These are phyloP conservation scores for Thyridium curvatum DNA, from an alignment of 2,329 filamentous ascomycete genomes.

Conservation along the genomic window DNA sequence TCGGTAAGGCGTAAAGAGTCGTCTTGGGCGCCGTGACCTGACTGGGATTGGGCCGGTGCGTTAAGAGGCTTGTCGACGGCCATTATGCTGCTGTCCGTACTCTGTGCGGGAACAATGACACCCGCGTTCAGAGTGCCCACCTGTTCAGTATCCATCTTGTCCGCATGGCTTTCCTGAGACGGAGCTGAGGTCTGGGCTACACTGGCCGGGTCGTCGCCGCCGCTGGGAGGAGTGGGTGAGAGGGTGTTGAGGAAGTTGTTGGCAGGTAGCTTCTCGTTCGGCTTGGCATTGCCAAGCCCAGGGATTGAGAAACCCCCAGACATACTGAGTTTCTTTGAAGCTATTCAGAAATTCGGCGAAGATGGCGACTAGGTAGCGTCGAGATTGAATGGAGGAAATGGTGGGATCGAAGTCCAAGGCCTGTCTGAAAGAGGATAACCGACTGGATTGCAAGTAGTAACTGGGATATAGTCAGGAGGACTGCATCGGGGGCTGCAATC, in stretches of 20 bases:
- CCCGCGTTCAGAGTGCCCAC: no score
- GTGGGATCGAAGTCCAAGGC: no score
- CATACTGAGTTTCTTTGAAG: conserved; percentile 7
- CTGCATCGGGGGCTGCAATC: no score
- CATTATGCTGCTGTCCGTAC: conserved; percentile 3
- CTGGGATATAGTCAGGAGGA: no score
- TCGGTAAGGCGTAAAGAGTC: conserved; percentile 27
- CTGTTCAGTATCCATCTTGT: background rate
- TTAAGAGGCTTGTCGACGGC: conserved; percentile 4
- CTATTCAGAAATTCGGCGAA: background rate
- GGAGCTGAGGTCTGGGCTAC: background rate
- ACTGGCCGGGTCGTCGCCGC: background rate
- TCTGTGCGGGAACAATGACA: no score
- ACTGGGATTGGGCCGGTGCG: no score
- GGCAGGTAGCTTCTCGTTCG: conserved; percentile 12
- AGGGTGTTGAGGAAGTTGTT: conserved; percentile 7
- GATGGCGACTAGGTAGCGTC: background rate
- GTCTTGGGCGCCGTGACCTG: no score
- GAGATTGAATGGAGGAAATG: no score
- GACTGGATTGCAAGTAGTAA: no score
- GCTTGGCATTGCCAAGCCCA: conserved; percentile 18
- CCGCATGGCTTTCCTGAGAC: background rate
- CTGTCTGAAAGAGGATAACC: no score
- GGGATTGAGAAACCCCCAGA: conserved; percentile 16
- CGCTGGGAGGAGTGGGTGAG: no score